phyloP scores from a whole-genome alignment of 176 grass and related monocot species.

The Oryza brachyantha region DNA sequence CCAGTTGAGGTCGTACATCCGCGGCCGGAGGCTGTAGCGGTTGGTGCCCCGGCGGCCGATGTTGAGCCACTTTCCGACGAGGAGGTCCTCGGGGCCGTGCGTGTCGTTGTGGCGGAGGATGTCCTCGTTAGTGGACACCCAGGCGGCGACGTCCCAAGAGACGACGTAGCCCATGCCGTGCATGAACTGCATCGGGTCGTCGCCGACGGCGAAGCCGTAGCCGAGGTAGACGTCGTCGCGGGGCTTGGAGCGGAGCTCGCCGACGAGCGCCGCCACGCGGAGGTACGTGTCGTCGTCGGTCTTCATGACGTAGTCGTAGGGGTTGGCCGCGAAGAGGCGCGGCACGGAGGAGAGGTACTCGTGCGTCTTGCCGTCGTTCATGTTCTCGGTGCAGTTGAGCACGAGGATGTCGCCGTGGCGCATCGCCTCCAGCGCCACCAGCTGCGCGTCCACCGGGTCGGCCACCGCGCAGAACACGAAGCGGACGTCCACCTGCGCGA shows the following conservation, averaged over 20 bases:
- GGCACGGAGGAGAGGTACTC: slow-evolving; percentile 52
- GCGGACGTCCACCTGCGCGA: slow-evolving; percentile 51
- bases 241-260: slow-evolving; percentile 39
- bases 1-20: slow-evolving; percentile 76
- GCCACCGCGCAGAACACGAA: slow-evolving; percentile 67
- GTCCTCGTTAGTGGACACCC: slow-evolving; percentile 48
- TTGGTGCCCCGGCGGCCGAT: slow-evolving; percentile 53
- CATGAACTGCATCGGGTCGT: slow-evolving; percentile 68
- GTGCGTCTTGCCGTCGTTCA: slow-evolving; percentile 83
- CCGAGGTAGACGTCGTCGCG: slow-evolving; percentile 64
- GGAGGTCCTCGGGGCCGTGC: slow-evolving; percentile 64
- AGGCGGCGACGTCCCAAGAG: slow-evolving; percentile 59
- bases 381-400: slow-evolving; percentile 78
- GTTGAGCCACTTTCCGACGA: slow-evolving; percentile 62
- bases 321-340: background rate
- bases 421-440: slow-evolving; percentile 46
- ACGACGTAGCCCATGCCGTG: slow-evolving; percentile 86
- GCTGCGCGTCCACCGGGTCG: slow-evolving; percentile 44
- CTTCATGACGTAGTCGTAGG: slow-evolving; percentile 82
- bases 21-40: slow-evolving; percentile 42
- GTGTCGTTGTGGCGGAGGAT: slow-evolving; percentile 49
- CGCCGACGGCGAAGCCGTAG: slow-evolving; percentile 49
- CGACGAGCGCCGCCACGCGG: slow-evolving; percentile 33
- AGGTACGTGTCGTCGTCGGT: slow-evolving; percentile 73
- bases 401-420: slow-evolving; percentile 55